Evolutionary conservation across 805 yeast genomes (phyloP).

Genomic region (Torulaspora microellipsoides): DNA sequence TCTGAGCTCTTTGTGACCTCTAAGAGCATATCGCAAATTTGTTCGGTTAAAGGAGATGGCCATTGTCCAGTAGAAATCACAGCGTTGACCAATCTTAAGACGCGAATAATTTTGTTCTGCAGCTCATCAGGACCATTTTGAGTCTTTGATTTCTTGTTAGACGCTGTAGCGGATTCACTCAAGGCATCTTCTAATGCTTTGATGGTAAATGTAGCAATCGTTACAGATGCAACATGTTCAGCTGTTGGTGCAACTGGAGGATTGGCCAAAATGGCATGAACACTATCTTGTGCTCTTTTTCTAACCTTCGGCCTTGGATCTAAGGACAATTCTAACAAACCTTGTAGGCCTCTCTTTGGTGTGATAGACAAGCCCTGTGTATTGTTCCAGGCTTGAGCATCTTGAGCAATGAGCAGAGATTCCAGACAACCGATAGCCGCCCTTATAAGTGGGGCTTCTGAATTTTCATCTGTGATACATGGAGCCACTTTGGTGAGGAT

Average conservation of each 20-base stretch:
- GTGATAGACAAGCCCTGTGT: constrained; percentile 45
- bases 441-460: constrained; percentile 76
- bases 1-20: constrained; percentile 77
- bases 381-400: constrained; percentile 69
- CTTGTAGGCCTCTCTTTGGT: constrained; percentile 77
- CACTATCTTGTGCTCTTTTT: constrained; percentile 89
- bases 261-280: constrained; percentile 54
- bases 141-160: constrained; percentile 32
- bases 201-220: constrained; percentile 66
- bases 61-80: constrained; percentile 75
- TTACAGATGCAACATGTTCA: constrained; percentile 70
- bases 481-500: constrained; percentile 79
- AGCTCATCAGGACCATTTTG: constrained; percentile 44
- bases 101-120: constrained; percentile 62
- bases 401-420: constrained; percentile 73
- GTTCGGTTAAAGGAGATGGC: constrained; percentile 68
- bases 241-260: constrained; percentile 74
- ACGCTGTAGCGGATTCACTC: constrained; percentile 35
- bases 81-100: constrained; percentile 67
- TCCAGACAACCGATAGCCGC: constrained; percentile 86
- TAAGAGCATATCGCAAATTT: constrained; percentile 69
- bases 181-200: constrained; percentile 47
- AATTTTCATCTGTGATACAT: constrained; percentile 58
- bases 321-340: constrained; percentile 68
- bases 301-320: constrained; percentile 95